Evolutionary conservation across 2,329 filamentous ascomycete species (phyloP), one percentile per base, ranked within the genome.

Genomic region (Aspergillus fumigatus): DNA sequence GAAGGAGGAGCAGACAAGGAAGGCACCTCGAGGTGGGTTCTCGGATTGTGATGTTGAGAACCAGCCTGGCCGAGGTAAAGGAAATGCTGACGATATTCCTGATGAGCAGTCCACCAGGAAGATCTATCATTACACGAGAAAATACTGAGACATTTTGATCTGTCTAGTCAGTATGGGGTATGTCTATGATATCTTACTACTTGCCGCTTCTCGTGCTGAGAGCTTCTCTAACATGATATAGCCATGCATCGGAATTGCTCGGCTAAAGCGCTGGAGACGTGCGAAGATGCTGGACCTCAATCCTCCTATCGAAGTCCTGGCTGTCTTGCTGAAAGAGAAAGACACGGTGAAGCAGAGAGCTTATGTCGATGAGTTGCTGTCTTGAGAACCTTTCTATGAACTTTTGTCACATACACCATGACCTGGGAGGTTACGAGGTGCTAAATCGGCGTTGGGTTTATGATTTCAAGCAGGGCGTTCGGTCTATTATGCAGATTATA

Each of bases 101-200:
- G 51, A 56, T 38, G 7, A 11, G 45, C 58, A 78, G 86, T 96
- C 38, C 94, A 97, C 68, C 91, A 96, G 75, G 75, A 87, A 65
- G 87, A 81, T 2, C 70, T 97, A 64, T 82, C 80, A 10, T 63
- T 89, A 48, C 81, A 88, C 55, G 92, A 97, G 80, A 96, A 93
- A 79, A 85, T 97, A 26, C 75, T 97, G 67, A 81, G 93, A 61
- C 90, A 96, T 71, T 99, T 94, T 75, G 94, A 99, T 72, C 88
- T 96, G 63, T 94, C 88, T 68, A 90, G 84, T 58, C 90, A 96
- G 67, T 99, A 90, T 72, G 94, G 94, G 55, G 92, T 96, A 84
- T 79, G 89, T 85, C n/a, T 53, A 14, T 50, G 35, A 26, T 50
- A 48, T 8, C 41, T 53, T 38, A 7, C 14, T 38, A 35, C 48